A percentile compares a stretch with the other conserved stretches of the same genome.
Conservation (phyloP, 768 basidiomycete genomes). For the Naematelia encephala region DNA sequence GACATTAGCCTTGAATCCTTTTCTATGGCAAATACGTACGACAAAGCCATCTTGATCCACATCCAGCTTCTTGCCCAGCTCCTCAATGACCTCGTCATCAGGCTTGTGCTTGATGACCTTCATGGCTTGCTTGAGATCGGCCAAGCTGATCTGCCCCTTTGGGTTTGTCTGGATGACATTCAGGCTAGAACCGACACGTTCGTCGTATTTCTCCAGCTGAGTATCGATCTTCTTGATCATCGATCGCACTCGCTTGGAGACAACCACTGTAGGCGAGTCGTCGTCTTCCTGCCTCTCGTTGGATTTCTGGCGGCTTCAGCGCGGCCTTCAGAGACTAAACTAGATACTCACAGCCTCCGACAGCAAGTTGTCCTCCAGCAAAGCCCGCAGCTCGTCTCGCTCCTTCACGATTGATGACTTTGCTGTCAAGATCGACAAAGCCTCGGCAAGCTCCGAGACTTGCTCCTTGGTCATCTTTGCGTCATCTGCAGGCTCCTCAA, state of each 20-base stretch:
- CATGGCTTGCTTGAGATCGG: slow-evolving; percentile 84
- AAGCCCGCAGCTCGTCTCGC: slow-evolving; percentile 77
- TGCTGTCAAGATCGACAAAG: slow-evolving; percentile 82
- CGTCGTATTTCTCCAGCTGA: slow-evolving; percentile 88
- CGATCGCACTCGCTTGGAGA: slow-evolving; percentile 89
- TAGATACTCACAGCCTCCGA: slow-evolving; percentile 68
- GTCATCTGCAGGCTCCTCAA: slow-evolving; percentile 52
- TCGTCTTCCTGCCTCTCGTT: slow-evolving; percentile 48
- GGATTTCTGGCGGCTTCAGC: slow-evolving; percentile 41
- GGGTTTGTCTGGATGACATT: slow-evolving; percentile 52
- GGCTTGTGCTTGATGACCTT: slow-evolving; percentile 91
- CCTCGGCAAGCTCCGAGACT: slow-evolving; percentile 87
- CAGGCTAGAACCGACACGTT: slow-evolving; percentile 55
- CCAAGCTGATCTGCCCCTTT: slow-evolving; percentile 75
- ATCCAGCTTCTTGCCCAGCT: slow-evolving; percentile 87
- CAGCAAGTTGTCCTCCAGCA: slow-evolving; percentile 92
- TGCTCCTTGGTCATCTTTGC: slow-evolving; percentile 98
- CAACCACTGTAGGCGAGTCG: slow-evolving; percentile 59
- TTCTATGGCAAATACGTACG: slow-evolving; percentile 52
- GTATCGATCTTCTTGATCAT: slow-evolving; percentile 95
- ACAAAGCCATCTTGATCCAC: slow-evolving; percentile 95
- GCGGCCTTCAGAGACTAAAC: slow-evolving; percentile 49
- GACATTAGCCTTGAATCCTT: not conserved
- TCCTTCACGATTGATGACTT: slow-evolving; percentile 95
- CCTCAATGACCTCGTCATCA: slow-evolving; percentile 79